phyloP scores from a whole-genome alignment of 108 stramenopile species.

The Cyclostephanos tholiformis region DNA sequence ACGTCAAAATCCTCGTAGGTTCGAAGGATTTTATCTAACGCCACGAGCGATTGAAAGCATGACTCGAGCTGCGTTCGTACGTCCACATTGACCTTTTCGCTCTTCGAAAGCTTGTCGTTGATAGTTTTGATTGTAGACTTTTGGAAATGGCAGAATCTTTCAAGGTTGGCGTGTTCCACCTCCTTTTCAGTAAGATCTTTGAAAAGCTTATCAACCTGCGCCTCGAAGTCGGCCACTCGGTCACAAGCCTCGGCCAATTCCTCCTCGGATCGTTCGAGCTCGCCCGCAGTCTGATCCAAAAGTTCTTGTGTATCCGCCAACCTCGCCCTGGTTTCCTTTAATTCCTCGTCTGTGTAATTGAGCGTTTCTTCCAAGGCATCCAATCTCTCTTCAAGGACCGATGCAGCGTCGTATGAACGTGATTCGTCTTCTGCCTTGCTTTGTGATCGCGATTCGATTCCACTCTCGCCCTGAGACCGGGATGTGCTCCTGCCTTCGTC shows the following conservation, averaged over 20 bases:
- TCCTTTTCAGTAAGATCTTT: conserved; percentile 20
- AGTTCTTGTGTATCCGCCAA: conserved; percentile 26
- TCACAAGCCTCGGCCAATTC: conserved; percentile 29
- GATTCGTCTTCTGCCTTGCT: not conserved
- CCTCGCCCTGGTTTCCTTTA: conserved; percentile 22
- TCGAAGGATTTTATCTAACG: conserved; percentile 40
- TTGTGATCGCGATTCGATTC: conserved; percentile 9
- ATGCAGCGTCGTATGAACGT: not conserved
- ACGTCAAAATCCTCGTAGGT: conserved; percentile 43
- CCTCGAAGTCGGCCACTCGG: conserved; percentile 5
- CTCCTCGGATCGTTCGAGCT: conserved; percentile 24
- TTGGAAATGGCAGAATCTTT: conserved; percentile 33
- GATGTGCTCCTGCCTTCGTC: not conserved
- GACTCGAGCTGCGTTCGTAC: conserved; percentile 32
- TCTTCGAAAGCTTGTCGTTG: conserved; percentile 16
- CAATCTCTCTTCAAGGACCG: conserved; percentile 24
- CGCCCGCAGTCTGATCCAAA: conserved; percentile 22
- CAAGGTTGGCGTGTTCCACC: conserved; percentile 22
- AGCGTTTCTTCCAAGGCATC: conserved; percentile 28
- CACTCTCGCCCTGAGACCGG: not conserved
- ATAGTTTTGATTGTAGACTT: conserved; percentile 23
- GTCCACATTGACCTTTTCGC: conserved; percentile 26
- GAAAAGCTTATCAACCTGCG: conserved; percentile 9
- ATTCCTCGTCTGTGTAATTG: conserved; percentile 36
- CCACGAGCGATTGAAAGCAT: conserved; percentile 33